Conservation (phyloP, 768 basidiomycete genomes). For the Boletus rubroflammeus region DNA sequence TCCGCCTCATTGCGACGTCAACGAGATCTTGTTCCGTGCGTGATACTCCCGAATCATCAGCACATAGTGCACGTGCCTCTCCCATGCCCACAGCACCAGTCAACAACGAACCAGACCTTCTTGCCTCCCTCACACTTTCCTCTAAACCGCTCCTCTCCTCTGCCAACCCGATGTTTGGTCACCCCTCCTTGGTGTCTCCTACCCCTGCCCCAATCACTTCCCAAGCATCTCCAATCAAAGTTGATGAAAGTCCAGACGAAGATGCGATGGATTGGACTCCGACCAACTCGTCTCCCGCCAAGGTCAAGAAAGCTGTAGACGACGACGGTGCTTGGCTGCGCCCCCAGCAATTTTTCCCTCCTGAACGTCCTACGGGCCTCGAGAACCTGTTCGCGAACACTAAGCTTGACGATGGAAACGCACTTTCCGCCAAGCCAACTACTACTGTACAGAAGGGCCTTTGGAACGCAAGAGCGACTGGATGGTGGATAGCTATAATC, state of each 20-base stretch:
- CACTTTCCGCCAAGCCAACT: background rate
- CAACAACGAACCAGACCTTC: slow-evolving; percentile 50
- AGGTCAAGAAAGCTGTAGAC: slow-evolving; percentile 19
- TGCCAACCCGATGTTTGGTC: slow-evolving; percentile 62
- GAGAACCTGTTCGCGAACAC: slow-evolving; percentile 67
- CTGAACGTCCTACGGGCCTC: slow-evolving; percentile 73
- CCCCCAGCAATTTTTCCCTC: slow-evolving; percentile 74
- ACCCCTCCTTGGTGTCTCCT: slow-evolving; percentile 51
- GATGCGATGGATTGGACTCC: slow-evolving; percentile 73
- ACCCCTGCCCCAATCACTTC: slow-evolving; percentile 25
- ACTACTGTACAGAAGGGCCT: background rate
- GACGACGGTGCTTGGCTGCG: slow-evolving; percentile 52
- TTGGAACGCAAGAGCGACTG: slow-evolving; percentile 1
- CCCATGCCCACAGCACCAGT: slow-evolving; percentile 23
- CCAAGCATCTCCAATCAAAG: slow-evolving; percentile 23
- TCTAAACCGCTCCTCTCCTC: slow-evolving; percentile 52
- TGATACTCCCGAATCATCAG: slow-evolving; percentile 38
- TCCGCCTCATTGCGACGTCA: slow-evolving; percentile 66
- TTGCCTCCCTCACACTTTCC: slow-evolving; percentile 62
- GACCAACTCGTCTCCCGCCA: slow-evolving; percentile 35
- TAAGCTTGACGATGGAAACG: slow-evolving; percentile 45
- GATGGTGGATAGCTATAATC: slow-evolving; percentile 16
- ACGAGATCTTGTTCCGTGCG: slow-evolving; percentile 33
- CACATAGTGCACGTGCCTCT: slow-evolving; percentile 22
- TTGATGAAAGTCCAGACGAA: slow-evolving; percentile 29